Conservation (phyloP, 805 yeast genomes). For the Hanseniaspora meyeri region DNA sequence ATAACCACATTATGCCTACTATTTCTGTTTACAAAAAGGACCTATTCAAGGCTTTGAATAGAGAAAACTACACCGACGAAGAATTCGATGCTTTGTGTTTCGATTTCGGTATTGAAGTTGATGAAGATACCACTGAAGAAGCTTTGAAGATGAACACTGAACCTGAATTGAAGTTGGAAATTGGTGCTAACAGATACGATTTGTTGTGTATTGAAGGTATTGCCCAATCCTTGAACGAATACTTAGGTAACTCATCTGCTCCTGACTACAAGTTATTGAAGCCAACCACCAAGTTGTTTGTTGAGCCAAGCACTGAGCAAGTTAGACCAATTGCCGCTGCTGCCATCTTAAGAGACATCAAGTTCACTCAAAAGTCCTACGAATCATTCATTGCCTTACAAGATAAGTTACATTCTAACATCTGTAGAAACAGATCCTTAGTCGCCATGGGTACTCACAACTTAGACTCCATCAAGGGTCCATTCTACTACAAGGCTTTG, state of each 20-base stretch:
- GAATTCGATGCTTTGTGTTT: constrained; percentile 96
- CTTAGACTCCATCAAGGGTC: constrained; percentile 62
- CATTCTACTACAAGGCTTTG: constrained; percentile 79
- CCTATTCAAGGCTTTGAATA: constrained; percentile 67
- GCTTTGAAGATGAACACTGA: constrained; percentile 36
- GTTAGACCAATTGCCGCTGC: constrained; percentile 90
- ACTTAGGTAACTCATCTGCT: constrained; percentile 52
- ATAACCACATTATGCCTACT: constrained; percentile 65
- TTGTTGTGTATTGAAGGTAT: constrained; percentile 97
- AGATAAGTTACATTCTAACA: constrained; percentile 87
- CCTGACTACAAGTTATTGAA: constrained; percentile 59
- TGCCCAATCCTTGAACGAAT: constrained; percentile 86
- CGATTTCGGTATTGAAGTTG: constrained; percentile 93
- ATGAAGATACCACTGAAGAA: constrained; percentile 83
- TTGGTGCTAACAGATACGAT: constrained; percentile 97
- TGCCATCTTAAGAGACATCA: constrained; percentile 78
- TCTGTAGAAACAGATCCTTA: constrained; percentile 92
- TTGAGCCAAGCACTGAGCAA: constrained; percentile 58
- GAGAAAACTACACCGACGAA: constrained; percentile 51
- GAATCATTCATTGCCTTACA: constrained; percentile 92
- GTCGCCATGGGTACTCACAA: constrained; percentile 99
- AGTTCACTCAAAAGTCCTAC: constrained; percentile 72
- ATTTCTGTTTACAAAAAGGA: constrained; percentile 90
- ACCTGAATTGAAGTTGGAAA: constrained; percentile 93
- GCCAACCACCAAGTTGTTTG: constrained; percentile 54